Evolutionary conservation across 176 grass and related monocot species (phyloP), one percentile per base, ranked within the genome.

Genomic region (Areca catechu): DNA sequence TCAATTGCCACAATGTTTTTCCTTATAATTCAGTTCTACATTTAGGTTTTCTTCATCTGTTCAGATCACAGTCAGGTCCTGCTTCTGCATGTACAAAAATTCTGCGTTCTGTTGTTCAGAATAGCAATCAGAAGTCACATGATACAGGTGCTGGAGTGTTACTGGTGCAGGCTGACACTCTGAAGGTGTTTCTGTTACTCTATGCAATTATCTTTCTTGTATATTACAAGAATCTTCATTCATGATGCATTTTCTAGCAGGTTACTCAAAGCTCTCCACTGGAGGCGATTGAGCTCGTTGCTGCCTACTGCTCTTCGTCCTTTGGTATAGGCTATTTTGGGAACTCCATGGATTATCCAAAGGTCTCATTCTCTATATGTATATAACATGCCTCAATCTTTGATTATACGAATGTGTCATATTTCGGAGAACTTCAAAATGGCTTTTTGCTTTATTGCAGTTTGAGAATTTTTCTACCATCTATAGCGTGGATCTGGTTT

Each of bases 281-380:
- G 23, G 77, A 82, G 64, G 83, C 77, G 2, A 50, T 66, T 5
- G 92, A 96, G 73, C 25, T 96, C 16, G 86, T 84, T 76, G 92
- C 86, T 37, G 92, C 83, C 12, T 90, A 90, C 65, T 88, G 86
- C 2, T 96, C 92, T 0, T 57, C 80, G n/a, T 96, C 92, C 20
- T 88, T 90, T 60, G 92, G 83, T 49, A 65, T 88, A 5, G 92
- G 83, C 60, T 90, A 96, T 68, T 80, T 90, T 2, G 86, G 77
- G 25, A 96, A 74, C 68, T 77, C 71, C 58, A 96, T 96, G 86
- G 80, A 63, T 52, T 57, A 19, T 56, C 86, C 92, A 59, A 90
- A 90, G 86, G 83, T 90, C 20, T 23, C 25, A 27, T 22, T 58
- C 15, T 47, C 17, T 61, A 52, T 5, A 16, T 57, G 1, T 53